These are phyloP conservation scores for Rhynchosporium agropyri DNA, from an alignment of 2,329 filamentous ascomycete species.

Conservation along the genomic window DNA sequence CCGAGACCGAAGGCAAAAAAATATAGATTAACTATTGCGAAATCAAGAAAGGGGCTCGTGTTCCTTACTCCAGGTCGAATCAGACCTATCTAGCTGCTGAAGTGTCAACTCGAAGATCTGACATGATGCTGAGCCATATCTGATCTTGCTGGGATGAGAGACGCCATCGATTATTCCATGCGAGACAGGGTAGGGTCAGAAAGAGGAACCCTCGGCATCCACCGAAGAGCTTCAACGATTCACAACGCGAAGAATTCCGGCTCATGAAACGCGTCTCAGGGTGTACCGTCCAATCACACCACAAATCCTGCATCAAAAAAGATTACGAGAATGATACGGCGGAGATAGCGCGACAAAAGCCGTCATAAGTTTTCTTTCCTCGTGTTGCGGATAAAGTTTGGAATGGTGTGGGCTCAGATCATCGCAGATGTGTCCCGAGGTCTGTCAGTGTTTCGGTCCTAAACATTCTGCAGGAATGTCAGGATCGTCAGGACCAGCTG, in stretches of 20 bases:
- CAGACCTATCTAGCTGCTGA: conserved; percentile 13
- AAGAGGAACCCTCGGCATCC: conserved; percentile 30
- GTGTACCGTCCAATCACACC: conserved; percentile 30
- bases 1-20: background rate
- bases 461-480: conserved; percentile 15
- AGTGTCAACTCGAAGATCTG: conserved; percentile 19
- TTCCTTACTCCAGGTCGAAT: conserved; percentile 11
- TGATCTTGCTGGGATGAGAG: conserved; percentile 8
- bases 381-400: conserved; percentile 18
- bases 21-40: background rate
- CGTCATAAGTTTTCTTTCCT: conserved; percentile 18
- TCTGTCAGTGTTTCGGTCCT: conserved; percentile 6
- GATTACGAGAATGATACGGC: background rate
- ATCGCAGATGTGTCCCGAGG: conserved; percentile 16
- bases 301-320: conserved; percentile 7
- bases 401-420: conserved; percentile 23
- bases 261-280: conserved; percentile 31
- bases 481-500: conserved; percentile 21
- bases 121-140: conserved; percentile 18
- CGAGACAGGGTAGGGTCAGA: conserved; percentile 34
- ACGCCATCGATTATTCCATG: conserved; percentile 9
- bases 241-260: conserved; percentile 17
- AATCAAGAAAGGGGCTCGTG: conserved; percentile 1
- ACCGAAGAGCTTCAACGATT: conserved; percentile 26
- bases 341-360: background rate